Conservation (phyloP, 2,329 filamentous ascomycete species). For the Lecanicillium sp. region DNA sequence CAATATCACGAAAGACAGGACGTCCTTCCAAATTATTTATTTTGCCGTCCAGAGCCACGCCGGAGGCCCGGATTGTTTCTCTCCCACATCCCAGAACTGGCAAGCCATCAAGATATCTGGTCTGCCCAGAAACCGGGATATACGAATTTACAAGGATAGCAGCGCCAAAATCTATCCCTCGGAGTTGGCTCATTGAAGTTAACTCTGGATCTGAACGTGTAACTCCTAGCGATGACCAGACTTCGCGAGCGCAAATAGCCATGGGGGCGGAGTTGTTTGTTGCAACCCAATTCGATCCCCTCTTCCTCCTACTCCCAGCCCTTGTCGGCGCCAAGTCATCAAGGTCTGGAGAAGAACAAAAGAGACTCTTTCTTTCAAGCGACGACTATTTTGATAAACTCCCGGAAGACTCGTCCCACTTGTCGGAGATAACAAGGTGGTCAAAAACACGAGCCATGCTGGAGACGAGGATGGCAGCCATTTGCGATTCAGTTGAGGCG, state of each 20-base stretch:
- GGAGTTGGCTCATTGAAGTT: constrained; percentile 53
- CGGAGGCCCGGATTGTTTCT: constrained; percentile 49
- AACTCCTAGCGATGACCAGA: constrained; percentile 1
- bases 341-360: constrained; percentile 37
- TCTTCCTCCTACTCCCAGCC: constrained; percentile 75
- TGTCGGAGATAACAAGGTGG: constrained; percentile 47
- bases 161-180: constrained; percentile 42
- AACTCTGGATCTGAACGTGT: constrained; percentile 7
- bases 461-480: constrained; percentile 55
- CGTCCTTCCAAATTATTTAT: constrained; percentile 51
- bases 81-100: constrained; percentile 50
- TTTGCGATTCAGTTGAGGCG: constrained; percentile 78
- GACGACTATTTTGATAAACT: constrained; percentile 67
- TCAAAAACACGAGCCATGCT: constrained; percentile 40
- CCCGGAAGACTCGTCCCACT: constrained; percentile 43
- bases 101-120: constrained; percentile 49
- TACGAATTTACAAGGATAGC: constrained; percentile 56
- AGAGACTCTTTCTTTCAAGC: constrained; percentile 57
- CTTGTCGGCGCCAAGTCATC: constrained; percentile 40
- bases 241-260: constrained; percentile 32
- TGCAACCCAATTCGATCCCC: constrained; percentile 72
- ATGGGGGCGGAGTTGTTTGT: constrained; percentile 69
- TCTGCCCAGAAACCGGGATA: constrained; percentile 53
- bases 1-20: constrained; percentile 27
- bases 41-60: constrained; percentile 44